Conservation (phyloP, 805 yeast species). For the Saccharomycopsis capsularis region DNA sequence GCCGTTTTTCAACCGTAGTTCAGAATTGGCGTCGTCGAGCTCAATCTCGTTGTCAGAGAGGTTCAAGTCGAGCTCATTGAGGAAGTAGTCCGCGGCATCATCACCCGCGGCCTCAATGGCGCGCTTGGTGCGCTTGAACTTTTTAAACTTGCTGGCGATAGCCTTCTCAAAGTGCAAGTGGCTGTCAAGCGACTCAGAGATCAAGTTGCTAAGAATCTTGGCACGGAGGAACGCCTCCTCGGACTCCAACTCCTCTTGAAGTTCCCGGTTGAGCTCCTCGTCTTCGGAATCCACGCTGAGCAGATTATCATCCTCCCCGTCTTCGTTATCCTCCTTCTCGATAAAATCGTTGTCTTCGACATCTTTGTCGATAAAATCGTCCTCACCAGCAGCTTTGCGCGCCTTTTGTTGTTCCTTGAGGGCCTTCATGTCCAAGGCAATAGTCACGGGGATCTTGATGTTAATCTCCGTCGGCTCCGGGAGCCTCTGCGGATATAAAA, state of each 20-base stretch:
- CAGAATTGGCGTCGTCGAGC: slow-evolving; percentile 29
- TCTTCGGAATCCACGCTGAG: slow-evolving; percentile 23
- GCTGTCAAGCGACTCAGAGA: slow-evolving; percentile 47
- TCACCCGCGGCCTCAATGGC: not conserved
- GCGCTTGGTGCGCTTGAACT: slow-evolving; percentile 6
- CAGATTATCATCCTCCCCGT: slow-evolving; percentile 22
- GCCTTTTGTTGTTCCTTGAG: slow-evolving; percentile 28
- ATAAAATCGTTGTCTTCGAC: slow-evolving; percentile 26
- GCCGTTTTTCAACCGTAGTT: slow-evolving; percentile 29
- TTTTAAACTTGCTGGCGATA: slow-evolving; percentile 10
- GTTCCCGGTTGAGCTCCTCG: slow-evolving; percentile 23
- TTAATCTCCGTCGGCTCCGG: slow-evolving; percentile 78
- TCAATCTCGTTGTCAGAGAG: slow-evolving; percentile 29
- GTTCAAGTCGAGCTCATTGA: slow-evolving; percentile 17
- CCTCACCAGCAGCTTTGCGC: slow-evolving; percentile 27
- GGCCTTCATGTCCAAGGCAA: slow-evolving; percentile 28
- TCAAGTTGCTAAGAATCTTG: slow-evolving; percentile 51
- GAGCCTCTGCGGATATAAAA: slow-evolving; percentile 80
- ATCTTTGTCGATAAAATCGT: slow-evolving; percentile 26
- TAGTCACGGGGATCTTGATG: slow-evolving; percentile 53
- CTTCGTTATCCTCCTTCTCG: slow-evolving; percentile 26
- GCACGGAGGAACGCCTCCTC: slow-evolving; percentile 63
- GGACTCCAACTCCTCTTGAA: slow-evolving; percentile 32
- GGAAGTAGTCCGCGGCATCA: slow-evolving; percentile 9
- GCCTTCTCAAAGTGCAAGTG: slow-evolving; percentile 13